phyloP scores from a whole-genome alignment of 2,329 filamentous ascomycete species.

The Magnaporthiopsis rhizophila region DNA sequence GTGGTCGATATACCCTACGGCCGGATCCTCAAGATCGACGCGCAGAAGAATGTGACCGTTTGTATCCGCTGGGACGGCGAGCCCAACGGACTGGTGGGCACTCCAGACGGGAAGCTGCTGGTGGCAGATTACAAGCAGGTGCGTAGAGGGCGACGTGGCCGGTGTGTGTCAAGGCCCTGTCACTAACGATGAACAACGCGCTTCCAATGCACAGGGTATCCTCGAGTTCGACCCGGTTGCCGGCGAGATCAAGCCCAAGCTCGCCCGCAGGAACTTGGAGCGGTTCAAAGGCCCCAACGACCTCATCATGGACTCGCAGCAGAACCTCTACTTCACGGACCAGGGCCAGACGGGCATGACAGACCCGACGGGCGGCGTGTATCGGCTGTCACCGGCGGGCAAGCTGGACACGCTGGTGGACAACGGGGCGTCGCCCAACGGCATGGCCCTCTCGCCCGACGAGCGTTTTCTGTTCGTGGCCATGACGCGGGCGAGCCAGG shows the following conservation, averaged over 20 bases:
- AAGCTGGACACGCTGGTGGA: not conserved
- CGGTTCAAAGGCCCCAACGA: not conserved
- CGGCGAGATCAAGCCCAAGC: too few species aligned
- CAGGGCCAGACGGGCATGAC: constrained; percentile 5
- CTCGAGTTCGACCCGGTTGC: too few species aligned
- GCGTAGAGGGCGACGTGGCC: too few species aligned
- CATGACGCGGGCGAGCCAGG: not conserved
- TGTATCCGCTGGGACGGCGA: not conserved
- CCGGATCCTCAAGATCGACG: not conserved
- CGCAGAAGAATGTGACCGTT: not conserved
- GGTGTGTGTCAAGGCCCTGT: not conserved
- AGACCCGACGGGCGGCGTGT: not conserved
- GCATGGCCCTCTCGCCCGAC: not conserved
- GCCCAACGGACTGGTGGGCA: too few species aligned
- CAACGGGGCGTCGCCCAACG: constrained; percentile 2
- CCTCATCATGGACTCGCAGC: not conserved
- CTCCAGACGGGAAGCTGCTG: not conserved
- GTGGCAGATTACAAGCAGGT: constrained; percentile 1
- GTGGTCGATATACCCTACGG: not conserved
- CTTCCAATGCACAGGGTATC: too few species aligned
- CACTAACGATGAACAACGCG: not conserved
- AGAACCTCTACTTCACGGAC: not conserved
- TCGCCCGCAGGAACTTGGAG: too few species aligned
- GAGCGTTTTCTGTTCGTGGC: constrained; percentile 1
- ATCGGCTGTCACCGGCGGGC: not conserved